Evolutionary conservation across 2,329 filamentous ascomycete species (phyloP).

Genomic region (Alternaria novae-zelandiae): DNA sequence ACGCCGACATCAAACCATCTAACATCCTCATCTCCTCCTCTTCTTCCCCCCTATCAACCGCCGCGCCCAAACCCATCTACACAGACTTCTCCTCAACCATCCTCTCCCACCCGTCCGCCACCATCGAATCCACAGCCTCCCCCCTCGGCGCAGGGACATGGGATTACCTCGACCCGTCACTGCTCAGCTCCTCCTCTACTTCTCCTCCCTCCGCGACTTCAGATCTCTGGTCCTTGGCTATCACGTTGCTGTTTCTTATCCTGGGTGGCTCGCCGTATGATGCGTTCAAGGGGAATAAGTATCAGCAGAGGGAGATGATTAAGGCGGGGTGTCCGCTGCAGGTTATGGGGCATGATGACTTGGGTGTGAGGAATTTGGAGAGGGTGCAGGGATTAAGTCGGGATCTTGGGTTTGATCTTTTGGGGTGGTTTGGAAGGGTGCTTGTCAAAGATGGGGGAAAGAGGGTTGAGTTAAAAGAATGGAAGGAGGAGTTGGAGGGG

Average conservation of each 20-base stretch:
- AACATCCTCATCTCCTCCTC: slow-evolving; percentile 53
- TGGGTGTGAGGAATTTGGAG: slow-evolving; percentile 35
- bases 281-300: slow-evolving; percentile 49
- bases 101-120: slow-evolving; percentile 13
- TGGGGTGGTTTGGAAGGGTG: slow-evolving; percentile 48
- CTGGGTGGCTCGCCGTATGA: slow-evolving; percentile 52
- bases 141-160: slow-evolving; percentile 54
- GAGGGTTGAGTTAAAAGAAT: slow-evolving; percentile 40
- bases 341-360: slow-evolving; percentile 47
- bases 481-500: slow-evolving; percentile 27
- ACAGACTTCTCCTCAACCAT: slow-evolving; percentile 55
- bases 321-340: slow-evolving; percentile 51
- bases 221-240: slow-evolving; percentile 55
- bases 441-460: slow-evolving; percentile 38
- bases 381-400: slow-evolving; percentile 38
- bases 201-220: slow-evolving; percentile 42
- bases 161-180: slow-evolving; percentile 53
- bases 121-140: slow-evolving; percentile 13
- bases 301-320: slow-evolving; percentile 53
- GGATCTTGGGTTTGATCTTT: slow-evolving; percentile 31
- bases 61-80: slow-evolving; percentile 38
- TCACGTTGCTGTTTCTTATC: slow-evolving; percentile 53
- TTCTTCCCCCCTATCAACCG: slow-evolving; percentile 35
- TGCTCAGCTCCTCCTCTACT: slow-evolving; percentile 26
- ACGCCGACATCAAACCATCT: slow-evolving; percentile 56